These are phyloP conservation scores for Russula foetens DNA, from an alignment of 768 basidiomycete species.

Conservation along the genomic window DNA sequence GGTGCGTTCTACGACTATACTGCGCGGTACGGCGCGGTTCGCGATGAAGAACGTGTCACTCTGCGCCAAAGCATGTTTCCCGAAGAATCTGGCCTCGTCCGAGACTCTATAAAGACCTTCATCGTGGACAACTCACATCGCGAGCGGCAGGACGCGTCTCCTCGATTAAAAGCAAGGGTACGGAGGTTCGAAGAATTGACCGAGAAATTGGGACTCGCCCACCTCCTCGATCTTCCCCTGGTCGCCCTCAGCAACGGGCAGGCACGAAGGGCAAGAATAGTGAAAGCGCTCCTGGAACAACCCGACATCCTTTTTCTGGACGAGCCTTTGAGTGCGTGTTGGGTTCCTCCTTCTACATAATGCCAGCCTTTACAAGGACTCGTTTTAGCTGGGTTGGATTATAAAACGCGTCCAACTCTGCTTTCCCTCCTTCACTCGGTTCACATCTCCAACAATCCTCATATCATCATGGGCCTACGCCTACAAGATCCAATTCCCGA, in stretches of 20 bases:
- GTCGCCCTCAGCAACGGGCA: slow-evolving; percentile 90
- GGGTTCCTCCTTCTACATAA: neutral
- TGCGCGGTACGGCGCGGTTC: slow-evolving; percentile 81
- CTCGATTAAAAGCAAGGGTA: slow-evolving; percentile 21
- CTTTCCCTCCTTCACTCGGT: slow-evolving; percentile 47
- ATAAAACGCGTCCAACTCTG: slow-evolving; percentile 46
- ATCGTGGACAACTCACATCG: neutral
- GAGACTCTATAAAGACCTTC: slow-evolving; percentile 4
- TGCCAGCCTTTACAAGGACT: neutral
- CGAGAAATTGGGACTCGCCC: slow-evolving; percentile 44
- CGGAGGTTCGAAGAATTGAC: slow-evolving; percentile 46
- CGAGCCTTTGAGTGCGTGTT: slow-evolving; percentile 72
- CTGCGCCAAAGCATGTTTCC: slow-evolving; percentile 57
- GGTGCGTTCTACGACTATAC: slow-evolving; percentile 90
- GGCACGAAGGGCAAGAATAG: slow-evolving; percentile 77
- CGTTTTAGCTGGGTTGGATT: slow-evolving; percentile 69
- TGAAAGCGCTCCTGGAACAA: slow-evolving; percentile 59
- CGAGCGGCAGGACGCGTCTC: slow-evolving; percentile 17
- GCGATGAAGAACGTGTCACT: slow-evolving; percentile 77
- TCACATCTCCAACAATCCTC: slow-evolving; percentile 42
- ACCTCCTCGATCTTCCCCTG: slow-evolving; percentile 73
- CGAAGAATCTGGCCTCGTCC: slow-evolving; percentile 21
- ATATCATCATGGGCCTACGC: slow-evolving; percentile 58
- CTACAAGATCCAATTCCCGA: slow-evolving; percentile 64
- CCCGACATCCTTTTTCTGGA: slow-evolving; percentile 81